A percentile compares a stretch with the other conserved stretches of the same genome.
phyloP scores from a whole-genome alignment of 73 alveolate genomes.

The Uronychia binucleata region DNA sequence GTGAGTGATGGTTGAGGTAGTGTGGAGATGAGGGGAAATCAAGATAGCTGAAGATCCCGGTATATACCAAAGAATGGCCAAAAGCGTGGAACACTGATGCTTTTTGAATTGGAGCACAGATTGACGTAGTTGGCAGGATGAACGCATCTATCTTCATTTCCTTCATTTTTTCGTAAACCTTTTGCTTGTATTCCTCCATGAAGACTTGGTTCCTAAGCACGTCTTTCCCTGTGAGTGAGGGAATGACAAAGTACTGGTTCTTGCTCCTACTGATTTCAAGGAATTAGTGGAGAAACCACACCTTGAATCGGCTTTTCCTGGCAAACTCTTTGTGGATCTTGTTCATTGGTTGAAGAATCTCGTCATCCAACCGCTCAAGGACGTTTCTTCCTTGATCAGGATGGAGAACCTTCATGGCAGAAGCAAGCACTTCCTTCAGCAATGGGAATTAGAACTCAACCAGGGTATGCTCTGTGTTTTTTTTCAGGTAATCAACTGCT shows the following conservation, averaged over 20 bases:
- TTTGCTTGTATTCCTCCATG: not conserved
- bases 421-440: not conserved
- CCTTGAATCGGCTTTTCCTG: not conserved
- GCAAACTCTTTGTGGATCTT: not conserved
- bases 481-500: not conserved
- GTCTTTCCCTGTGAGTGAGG: not conserved
- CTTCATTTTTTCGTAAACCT: not conserved
- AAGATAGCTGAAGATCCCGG: not conserved
- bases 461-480: not conserved
- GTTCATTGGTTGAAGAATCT: not conserved
- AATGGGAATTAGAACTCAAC: not conserved
- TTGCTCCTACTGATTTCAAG: not conserved
- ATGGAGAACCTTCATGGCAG: not conserved
- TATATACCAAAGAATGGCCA: not conserved
- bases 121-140: not conserved
- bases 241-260: not conserved
- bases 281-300: not conserved
- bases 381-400: not conserved
- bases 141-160: not conserved
- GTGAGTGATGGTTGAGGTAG: no score
- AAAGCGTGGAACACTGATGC: not conserved
- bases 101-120: not conserved
- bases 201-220: not conserved
- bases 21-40: no score
- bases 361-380: not conserved